phyloP scores from a whole-genome alignment of 306 rosid species.

The Prunus dulcis region DNA sequence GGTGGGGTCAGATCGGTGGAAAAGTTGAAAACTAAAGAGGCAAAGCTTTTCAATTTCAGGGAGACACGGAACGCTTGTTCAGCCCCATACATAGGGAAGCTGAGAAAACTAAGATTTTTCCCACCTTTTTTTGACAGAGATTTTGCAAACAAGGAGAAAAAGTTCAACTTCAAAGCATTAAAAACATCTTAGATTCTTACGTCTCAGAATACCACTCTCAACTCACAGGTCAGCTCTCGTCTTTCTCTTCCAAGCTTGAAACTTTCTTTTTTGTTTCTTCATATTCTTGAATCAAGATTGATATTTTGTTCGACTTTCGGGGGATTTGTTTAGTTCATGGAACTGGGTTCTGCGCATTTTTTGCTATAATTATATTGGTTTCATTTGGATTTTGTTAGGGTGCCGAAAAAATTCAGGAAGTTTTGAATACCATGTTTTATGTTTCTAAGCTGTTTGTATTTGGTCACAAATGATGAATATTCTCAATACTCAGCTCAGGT shows the following conservation, averaged over 20 bases:
- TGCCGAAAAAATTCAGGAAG: background rate
- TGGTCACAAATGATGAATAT: background rate
- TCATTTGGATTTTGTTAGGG: background rate
- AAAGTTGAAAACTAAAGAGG: background rate
- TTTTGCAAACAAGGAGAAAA: background rate
- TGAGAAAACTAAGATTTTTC: conserved; percentile 16
- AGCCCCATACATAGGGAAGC: background rate
- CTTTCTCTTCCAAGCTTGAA: background rate
- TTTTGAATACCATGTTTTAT: background rate
- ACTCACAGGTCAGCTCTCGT: conserved; percentile 6
- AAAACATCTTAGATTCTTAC: background rate
- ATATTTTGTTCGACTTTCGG: background rate
- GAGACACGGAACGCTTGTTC: background rate
- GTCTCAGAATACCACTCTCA: background rate
- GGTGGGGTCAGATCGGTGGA: background rate
- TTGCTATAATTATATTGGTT: background rate
- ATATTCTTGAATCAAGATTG: background rate
- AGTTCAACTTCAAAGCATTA: background rate
- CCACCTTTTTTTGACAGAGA: background rate
- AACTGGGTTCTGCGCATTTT: background rate
- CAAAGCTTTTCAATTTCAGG: background rate
- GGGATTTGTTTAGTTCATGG: background rate
- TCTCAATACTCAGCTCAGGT: background rate
- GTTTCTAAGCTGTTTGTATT: background rate
- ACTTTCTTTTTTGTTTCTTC: background rate